Base-by-base conservation (phyloP, 2,329 filamentous ascomycete genomes). In the Biscogniauxia marginata region DNA sequence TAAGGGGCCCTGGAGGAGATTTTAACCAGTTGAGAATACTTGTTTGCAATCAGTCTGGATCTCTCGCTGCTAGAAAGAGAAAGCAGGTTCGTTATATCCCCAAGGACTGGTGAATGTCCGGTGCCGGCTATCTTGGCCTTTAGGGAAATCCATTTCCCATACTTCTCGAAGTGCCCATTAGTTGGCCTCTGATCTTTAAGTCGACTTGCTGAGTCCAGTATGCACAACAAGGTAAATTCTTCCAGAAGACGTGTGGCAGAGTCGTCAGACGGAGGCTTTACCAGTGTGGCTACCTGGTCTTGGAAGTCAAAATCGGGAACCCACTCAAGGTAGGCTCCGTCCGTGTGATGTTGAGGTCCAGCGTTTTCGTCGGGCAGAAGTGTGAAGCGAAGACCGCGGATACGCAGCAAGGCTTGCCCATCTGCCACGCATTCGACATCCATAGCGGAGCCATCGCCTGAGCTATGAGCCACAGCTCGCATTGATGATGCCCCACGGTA, bases 281-380 rank as follows among this genome's bases (percentile, higher is more conserved):
- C 47, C 7, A 55, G 53, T 13, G 43, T 22, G 2, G 53, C 22
- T n/a, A 39, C 21, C 13, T 55, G 30, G 24, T 55, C 48, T 13
- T 6, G 23, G 43, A 55, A 55, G 43, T 55, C 53, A 19, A 55
- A 51, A 21, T 55, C 48, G n/a, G 53, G 53, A 21, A 34, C 47
- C 53, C 53, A 55, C 6, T 55, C 30, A 23, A 55, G 53, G 9
- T 51, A 51, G 13, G 53, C 53, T 23, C 53, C 53, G 20, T 55
- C 48, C 13, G 53, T 55, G 47, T 51, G 48, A 46, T 46, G 44
- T 13, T n/a, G n/a, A n/a, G 44, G 20, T 7, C 7, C 44, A 7
- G 9, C 7, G 20, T 46, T 20, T 18, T 46, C 44, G 18, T 46
- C 19, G 44, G 44, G 44, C 2, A 55, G 30, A 7, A 47, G 53